These are phyloP conservation scores for Abrus pulchellus DNA, from an alignment of 306 rosid species.

Conservation along the genomic window DNA sequence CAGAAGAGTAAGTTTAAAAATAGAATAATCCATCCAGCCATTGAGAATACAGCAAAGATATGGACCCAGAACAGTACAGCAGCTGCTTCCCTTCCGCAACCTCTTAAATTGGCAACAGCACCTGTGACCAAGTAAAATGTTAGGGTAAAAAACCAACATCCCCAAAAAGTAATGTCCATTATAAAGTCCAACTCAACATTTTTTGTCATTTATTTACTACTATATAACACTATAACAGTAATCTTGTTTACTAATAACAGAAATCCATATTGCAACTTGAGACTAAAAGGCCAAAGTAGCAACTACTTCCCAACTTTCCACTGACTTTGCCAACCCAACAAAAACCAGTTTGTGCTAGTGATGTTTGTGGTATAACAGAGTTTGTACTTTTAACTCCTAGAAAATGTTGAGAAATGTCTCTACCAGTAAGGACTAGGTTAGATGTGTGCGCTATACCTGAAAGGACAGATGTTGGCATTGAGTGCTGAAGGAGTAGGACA, in stretches of 20 bases:
- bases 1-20: slow-evolving; percentile 81
- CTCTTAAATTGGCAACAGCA: slow-evolving; percentile 96
- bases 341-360: too few relatives aligned
- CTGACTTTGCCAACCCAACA: too few relatives aligned
- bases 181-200: slow-evolving; percentile 5
- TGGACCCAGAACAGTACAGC: slow-evolving; percentile 97
- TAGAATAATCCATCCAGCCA: slow-evolving; percentile 90
- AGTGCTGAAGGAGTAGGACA: slow-evolving; percentile 92
- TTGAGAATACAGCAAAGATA: slow-evolving; percentile 88
- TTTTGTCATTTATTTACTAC: too few relatives aligned
- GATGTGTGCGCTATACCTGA: slow-evolving; percentile 61
- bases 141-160: slow-evolving; percentile 6
- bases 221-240: too few relatives aligned
- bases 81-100: slow-evolving; percentile 96
- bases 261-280: too few relatives aligned
- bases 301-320: too few relatives aligned
- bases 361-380: neutral
- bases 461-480: slow-evolving; percentile 98
- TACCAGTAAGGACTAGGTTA: neutral
- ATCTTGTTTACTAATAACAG: too few relatives aligned
- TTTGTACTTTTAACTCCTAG: slow-evolving; percentile 26
- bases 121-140: slow-evolving; percentile 59
- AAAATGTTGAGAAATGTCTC: slow-evolving; percentile 27
- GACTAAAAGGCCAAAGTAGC: too few relatives aligned
- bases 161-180: neutral